These are phyloP conservation scores for Elaeis guineensis DNA, from an alignment of 176 grass and related monocot species.

Conservation along the genomic window DNA sequence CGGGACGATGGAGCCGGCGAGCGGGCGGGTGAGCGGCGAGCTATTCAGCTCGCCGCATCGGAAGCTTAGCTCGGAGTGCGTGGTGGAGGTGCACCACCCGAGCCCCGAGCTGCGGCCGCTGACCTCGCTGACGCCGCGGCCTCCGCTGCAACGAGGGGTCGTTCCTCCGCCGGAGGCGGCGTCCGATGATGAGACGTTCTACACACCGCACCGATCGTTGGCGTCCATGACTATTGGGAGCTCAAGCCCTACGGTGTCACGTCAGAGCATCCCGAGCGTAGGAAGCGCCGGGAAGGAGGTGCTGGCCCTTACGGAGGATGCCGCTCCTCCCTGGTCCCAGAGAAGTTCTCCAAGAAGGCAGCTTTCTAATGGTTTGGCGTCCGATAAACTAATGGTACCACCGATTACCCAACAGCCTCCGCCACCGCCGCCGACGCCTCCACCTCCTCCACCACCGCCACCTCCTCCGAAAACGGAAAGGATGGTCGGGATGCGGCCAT, in stretches of 20 bases:
- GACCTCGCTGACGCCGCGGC: not conserved
- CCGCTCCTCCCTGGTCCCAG: constrained; percentile 38
- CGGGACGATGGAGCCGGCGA: constrained; percentile 6
- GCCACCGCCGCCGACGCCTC: constrained; percentile 6
- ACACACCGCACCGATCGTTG: constrained; percentile 36
- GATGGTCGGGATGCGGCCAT: too few species aligned
- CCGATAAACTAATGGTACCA: constrained; percentile 68
- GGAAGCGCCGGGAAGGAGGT: constrained; percentile 44
- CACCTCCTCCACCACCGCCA: not conserved
- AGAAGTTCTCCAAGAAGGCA: constrained; percentile 69
- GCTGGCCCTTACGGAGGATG: constrained; percentile 11
- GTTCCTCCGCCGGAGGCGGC: constrained; percentile 24
- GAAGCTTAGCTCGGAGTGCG: not conserved
- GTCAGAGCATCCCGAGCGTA: constrained; percentile 72
- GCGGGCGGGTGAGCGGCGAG: constrained; percentile 19
- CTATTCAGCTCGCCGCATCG: constrained; percentile 31
- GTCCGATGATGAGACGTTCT: constrained; percentile 36
- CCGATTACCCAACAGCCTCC: constrained; percentile 22
- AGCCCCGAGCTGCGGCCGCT: constrained; percentile 66
- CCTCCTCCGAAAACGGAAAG: too few species aligned
- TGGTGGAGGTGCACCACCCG: constrained; percentile 22
- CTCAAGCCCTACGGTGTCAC: constrained; percentile 60
- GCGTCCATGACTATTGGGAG: constrained; percentile 45
- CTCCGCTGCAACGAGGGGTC: not conserved
- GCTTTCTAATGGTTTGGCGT: constrained; percentile 49